Base-by-base conservation (phyloP, 106 monocot species). In the Cymbidium sinense region DNA sequence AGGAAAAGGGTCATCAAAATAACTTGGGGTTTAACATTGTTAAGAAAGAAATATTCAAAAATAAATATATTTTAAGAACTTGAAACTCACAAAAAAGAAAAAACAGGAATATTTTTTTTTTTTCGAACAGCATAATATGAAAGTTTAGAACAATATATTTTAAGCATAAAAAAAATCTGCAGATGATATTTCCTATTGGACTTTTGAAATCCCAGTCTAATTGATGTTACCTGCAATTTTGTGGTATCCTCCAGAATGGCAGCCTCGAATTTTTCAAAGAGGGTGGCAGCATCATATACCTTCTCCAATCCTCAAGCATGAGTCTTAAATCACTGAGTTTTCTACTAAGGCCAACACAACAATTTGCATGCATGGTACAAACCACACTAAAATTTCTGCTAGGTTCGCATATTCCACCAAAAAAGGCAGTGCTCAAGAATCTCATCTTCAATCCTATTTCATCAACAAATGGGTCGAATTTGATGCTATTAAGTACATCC, bases 281-380 rank as follows among this genome's bases (percentile, higher is more conserved):
- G 34, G 77, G 82, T 37, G 77, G 77, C 27, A 77, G 69, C 37
- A 71, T 69, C 77, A 77, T 77, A 82, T 70, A 82, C 4, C 13
- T 58, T 36, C 77, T 77, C 77, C 76, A 82, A 54, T 82, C 71
- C 19, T 82, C 71, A 77, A 82, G 82, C 77, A 82, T 82, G 35
- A 77, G 37, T 30, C 43, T 51, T 30, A 77, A 50, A 72, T 77
- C 82, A 82, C 41, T 77, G 37, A 77, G 52, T 55, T 82, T 82
- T 7, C 77, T 52, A 27, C 58, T 31, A 31, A 82, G 58, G n/a
- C 82, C 82, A 72, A 82, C 39, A 77, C 77, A 77, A 70, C 76
- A 82, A 72, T 82, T 82, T 28, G 82, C 77, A 77, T 77, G 82
- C 82, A 82, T 82, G 15, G 82, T 82, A 35, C 82, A 82, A 25